Percentiles rank a stretch among this genome's conserved stretches.
Evolutionary conservation across 2,329 filamentous ascomycete species (phyloP).

Genomic region (Echinosphaeria canescens): DNA sequence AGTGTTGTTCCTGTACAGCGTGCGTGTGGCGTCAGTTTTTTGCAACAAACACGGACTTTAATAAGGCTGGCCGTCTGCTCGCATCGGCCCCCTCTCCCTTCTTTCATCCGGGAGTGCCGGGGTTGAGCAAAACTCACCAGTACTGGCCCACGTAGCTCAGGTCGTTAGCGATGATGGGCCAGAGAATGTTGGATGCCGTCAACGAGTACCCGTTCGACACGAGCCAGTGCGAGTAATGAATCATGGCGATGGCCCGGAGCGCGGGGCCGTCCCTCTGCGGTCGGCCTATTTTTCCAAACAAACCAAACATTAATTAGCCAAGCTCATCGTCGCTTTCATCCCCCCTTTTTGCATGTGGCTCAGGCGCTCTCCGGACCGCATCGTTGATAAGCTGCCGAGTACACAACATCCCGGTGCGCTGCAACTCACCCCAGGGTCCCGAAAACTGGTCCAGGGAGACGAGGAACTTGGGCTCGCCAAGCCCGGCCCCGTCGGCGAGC

Average conservation of each 20-base stretch:
- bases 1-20: slow-evolving; percentile 24
- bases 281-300: slow-evolving; percentile 23
- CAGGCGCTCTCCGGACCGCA: no score
- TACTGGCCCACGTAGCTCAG: slow-evolving; percentile 55
- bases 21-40: no score
- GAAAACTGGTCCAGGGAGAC: slow-evolving; percentile 41
- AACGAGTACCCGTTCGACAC: slow-evolving; percentile 40
- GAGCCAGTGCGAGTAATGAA: slow-evolving; percentile 52
- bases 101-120: no score
- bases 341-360: no score
- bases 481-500: slow-evolving; percentile 23
- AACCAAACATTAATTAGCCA: no score
- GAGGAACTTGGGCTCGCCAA: slow-evolving; percentile 58
- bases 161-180: slow-evolving; percentile 60
- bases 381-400: no score
- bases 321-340: no score
- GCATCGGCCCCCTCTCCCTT: no score
- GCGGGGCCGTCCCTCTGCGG: slow-evolving; percentile 66
- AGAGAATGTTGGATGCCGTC: slow-evolving; percentile 32
- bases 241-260: slow-evolving; percentile 51
- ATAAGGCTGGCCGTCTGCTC: neutral
- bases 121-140: slow-evolving; percentile 19
- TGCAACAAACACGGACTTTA: neutral
- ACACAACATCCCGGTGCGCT: no score
- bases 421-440: slow-evolving; percentile 34